Evolutionary conservation across 1,284 basidiomycete genomes (phyloP).

Genomic region (Austroboletus novae-zelandiae): DNA sequence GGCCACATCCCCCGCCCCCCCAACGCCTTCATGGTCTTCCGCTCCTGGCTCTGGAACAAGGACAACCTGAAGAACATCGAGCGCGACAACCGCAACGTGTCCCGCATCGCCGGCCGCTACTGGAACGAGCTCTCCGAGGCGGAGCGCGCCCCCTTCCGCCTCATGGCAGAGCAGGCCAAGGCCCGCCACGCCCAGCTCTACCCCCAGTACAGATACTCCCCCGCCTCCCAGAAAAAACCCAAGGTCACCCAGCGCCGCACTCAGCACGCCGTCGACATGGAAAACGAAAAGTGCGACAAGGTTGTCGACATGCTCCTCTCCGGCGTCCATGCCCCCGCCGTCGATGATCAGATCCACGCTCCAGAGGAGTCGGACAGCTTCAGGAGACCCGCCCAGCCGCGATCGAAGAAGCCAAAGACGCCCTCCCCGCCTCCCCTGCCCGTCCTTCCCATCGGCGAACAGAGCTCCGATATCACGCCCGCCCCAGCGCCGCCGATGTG

Average conservation of each 20-base stretch:
- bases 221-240: slow-evolving; percentile 32
- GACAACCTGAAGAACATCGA: slow-evolving; percentile 42
- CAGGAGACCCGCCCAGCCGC: slow-evolving; percentile 5
- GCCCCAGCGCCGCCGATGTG: neutral
- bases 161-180: slow-evolving; percentile 47
- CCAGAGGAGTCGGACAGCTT: neutral
- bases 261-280: slow-evolving; percentile 29
- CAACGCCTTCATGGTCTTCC: slow-evolving; percentile 84
- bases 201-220: slow-evolving; percentile 58
- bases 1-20: slow-evolving; percentile 69
- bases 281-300: slow-evolving; percentile 40
- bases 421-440: neutral
- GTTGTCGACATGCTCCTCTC: slow-evolving; percentile 43
- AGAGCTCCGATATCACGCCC: slow-evolving; percentile 1
- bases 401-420: slow-evolving; percentile 6
- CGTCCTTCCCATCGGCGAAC: neutral
- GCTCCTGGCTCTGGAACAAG: slow-evolving; percentile 62
- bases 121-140: slow-evolving; percentile 41
- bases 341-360: too few relatives aligned
- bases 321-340: slow-evolving; percentile 31
- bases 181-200: slow-evolving; percentile 46
- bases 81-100: slow-evolving; percentile 51
- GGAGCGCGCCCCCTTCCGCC: slow-evolving; percentile 41
- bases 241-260: slow-evolving; percentile 25
- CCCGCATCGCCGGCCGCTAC: slow-evolving; percentile 44